Base-by-base conservation (phyloP, 495 filamentous ascomycete genomes). In the Hypoxylon lienhwacheense region DNA sequence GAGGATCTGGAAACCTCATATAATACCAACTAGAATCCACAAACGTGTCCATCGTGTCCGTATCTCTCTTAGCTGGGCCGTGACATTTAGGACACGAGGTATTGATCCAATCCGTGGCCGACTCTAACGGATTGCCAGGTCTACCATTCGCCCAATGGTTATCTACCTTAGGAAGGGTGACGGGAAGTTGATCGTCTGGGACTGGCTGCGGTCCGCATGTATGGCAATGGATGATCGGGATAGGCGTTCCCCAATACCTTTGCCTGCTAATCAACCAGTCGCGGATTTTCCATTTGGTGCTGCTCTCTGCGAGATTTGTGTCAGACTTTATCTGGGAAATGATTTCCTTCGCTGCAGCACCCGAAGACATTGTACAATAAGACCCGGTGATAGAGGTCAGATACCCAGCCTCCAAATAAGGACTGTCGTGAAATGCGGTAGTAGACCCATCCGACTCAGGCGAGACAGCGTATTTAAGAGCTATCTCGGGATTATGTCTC, bases 1-100 rank as follows among this genome's bases (percentile, higher is more conserved):
- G 70, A 1, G 86, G 67, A 55, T 92, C 87, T 28, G 85, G 66
- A 63, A 88, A 95, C 0, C 90, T 81, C 74, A 91, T 81, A 58
- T 81, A 95, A 66, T 96, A 96, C 90, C 90, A 96, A 34, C 88
- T 92, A 0, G 88, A 92, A 68, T 95, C 90, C 28, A 96, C 89
- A 67, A 96, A 96, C 0, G 90, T 96, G 67, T 96, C 90, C 90
- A 96, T 95, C 0, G 90, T 96, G 64, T 96, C 90, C 1, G 90
- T 95, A 61, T 96, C 90, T 22, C 90, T 82, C 63, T 81, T 86
- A 5, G 90, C 90, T 3, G 78, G 69, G 3, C 79, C 76, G 7
- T 74, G 71, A 55, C 90, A 96, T 22, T 78, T 85, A 2, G 90
- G 90, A 61, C 90, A 96, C 0, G 74, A 59, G 0, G 84, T 88